These are phyloP conservation scores for Middelhovenomyces tepae DNA, from an alignment of 805 yeast species.

Conservation along the genomic window DNA sequence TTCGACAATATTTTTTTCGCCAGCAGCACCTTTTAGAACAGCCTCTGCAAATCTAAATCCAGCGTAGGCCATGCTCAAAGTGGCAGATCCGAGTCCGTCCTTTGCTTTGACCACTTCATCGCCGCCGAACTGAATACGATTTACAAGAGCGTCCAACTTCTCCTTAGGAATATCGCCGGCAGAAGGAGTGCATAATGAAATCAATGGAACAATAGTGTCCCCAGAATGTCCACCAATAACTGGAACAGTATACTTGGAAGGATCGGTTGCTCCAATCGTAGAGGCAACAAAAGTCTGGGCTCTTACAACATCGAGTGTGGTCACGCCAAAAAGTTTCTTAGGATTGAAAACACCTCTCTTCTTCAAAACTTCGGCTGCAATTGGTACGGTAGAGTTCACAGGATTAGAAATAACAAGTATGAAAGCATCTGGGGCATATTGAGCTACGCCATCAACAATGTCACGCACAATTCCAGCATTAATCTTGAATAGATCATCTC, in stretches of 20 bases:
- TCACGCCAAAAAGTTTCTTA: conserved; percentile 72
- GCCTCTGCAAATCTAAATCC: conserved; percentile 75
- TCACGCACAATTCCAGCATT: conserved; percentile 73
- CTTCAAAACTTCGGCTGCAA: conserved; percentile 72
- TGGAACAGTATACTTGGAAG: conserved; percentile 48
- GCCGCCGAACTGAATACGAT: conserved; percentile 94
- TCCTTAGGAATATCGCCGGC: conserved; percentile 31
- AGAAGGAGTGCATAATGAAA: conserved; percentile 36
- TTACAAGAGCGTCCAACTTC: conserved; percentile 48
- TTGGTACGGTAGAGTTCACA: conserved; percentile 87
- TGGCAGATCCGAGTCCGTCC: conserved; percentile 91
- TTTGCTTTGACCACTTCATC: conserved; percentile 95
- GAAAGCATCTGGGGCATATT: conserved; percentile 61
- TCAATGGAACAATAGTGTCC: conserved; percentile 84
- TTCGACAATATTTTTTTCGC: conserved; percentile 38
- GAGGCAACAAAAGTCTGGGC: conserved; percentile 69
- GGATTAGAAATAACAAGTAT: conserved; percentile 86
- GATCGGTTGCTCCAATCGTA: conserved; percentile 32
- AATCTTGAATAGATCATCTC: conserved; percentile 79
- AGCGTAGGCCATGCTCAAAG: conserved; percentile 92
- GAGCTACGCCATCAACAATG: conserved; percentile 68
- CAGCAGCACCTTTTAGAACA: conserved; percentile 32
- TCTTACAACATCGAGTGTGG: conserved; percentile 79
- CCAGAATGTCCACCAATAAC: conserved; percentile 96
- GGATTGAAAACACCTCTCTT: conserved; percentile 62